phyloP scores from a whole-genome alignment of 2,329 filamentous ascomycete genomes.

The Daldinia sp. region DNA sequence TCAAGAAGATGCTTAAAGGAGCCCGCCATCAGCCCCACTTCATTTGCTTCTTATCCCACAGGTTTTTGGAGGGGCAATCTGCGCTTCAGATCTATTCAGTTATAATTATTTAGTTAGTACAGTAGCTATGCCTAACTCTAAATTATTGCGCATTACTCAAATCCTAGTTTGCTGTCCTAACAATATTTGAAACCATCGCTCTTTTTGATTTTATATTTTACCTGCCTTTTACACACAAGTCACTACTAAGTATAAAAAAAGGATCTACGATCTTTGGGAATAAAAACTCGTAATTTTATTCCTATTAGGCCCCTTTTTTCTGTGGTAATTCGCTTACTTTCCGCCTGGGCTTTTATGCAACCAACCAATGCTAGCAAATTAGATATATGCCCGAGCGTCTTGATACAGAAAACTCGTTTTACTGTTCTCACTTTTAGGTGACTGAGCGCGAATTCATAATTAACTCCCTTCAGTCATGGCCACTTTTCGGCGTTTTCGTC shows the following conservation, averaged over 20 bases:
- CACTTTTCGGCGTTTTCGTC: slow-evolving; percentile 84
- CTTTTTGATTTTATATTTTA: not conserved
- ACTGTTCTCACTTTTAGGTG: not conserved
- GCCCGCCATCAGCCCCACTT: not conserved
- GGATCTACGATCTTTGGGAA: not conserved
- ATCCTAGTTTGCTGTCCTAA: not conserved
- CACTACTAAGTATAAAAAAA: not conserved
- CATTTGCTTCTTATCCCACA: not conserved
- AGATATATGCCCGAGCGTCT: not conserved
- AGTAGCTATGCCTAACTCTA: too few relatives aligned
- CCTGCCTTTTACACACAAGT: not conserved
- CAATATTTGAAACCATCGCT: not conserved
- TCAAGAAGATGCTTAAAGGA: slow-evolving; percentile 2
- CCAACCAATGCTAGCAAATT: not conserved
- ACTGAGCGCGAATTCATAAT: not conserved
- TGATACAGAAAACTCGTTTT: not conserved
- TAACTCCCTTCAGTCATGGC: slow-evolving; percentile 68
- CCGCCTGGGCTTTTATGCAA: not conserved
- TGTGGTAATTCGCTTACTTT: not conserved
- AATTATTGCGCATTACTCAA: not conserved
- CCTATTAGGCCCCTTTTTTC: not conserved
- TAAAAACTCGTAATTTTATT: not conserved
- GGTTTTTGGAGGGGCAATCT: not conserved
- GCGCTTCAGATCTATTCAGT: not conserved
- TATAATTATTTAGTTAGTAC: too few relatives aligned